Evolutionary conservation across 495 filamentous ascomycete genomes (phyloP), one percentile per base, ranked within the genome.

Genomic region (Lasiosphaeris hirsuta): DNA sequence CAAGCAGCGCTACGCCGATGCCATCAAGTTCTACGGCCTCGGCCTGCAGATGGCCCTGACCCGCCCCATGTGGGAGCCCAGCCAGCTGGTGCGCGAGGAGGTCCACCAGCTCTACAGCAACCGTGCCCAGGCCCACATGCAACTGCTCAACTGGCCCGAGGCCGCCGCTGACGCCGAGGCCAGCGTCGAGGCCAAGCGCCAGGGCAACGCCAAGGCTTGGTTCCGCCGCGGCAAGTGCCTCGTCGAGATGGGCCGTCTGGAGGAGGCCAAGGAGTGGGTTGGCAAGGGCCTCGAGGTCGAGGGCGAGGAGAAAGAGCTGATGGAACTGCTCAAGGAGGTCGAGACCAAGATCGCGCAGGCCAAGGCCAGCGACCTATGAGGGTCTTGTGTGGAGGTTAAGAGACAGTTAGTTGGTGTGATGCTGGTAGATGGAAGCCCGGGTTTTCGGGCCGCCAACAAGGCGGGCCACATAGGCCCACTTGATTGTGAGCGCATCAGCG

Each of bases 171-270:
- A 98, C 75, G 90, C 89, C n/a, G 86, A 91, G 76, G 75, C 79
- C 5, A 93, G 88, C 65, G 88, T 96, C n/a, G 93, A 96, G 74
- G 83, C 88, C 54, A 96, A 95, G 84, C 78, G 84, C 51, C 76
- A 82, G 42, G 90, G 86, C 33, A 97, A 98, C 73, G 85, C 88
- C 7, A 97, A 97, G 85, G 92, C 87, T 2, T 97, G 92, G 88
- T 97, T 90, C 86, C 75, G 93, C 45, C 75, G 89, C 59, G 92
- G 87, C 8, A 85, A 82, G 75, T 92, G 86, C 71, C 75, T 96
- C 68, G 71, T 85, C 51, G 94, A 98, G 85, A 97, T 97, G 94
- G 86, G 88, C 8, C 71, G 92, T 68, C 75, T 87, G 69, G 84
- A 88, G 58, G 94, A 98, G 81, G 90, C 90, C 7, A 78, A 76